phyloP scores from a whole-genome alignment of 768 basidiomycete species.

The Suillus variegatus region DNA sequence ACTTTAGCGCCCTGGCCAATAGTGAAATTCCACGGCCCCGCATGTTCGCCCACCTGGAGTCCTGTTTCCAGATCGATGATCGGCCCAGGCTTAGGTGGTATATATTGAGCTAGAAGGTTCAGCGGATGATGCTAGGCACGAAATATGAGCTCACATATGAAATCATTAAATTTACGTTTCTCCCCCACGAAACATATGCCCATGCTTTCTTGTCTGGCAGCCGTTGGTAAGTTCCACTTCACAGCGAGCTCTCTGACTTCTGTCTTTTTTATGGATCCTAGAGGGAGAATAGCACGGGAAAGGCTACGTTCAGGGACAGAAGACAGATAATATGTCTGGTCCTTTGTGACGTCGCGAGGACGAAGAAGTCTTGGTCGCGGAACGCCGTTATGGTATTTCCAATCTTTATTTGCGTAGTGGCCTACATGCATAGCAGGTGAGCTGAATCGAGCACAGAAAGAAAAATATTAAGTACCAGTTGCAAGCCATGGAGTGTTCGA shows the following conservation, averaged over 20 bases:
- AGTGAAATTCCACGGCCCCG: conserved; percentile 83
- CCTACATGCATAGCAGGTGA: conserved; percentile 42
- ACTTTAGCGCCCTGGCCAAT: conserved; percentile 81
- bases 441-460: not conserved
- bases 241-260: conserved; percentile 74
- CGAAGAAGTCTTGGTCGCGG: conserved; percentile 55
- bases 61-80: conserved; percentile 63
- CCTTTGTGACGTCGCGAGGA: conserved; percentile 64
- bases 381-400: conserved; percentile 29
- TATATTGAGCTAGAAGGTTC: conserved; percentile 49
- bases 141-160: conserved; percentile 54
- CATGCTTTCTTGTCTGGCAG: conserved; percentile 83
- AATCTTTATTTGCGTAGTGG: conserved; percentile 81
- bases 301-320: conserved; percentile 70
- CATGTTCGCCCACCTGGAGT: conserved; percentile 56
- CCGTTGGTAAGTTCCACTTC: conserved; percentile 64
- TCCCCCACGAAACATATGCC: conserved; percentile 95
- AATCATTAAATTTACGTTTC: conserved; percentile 67
- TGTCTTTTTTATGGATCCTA: conserved; percentile 65
- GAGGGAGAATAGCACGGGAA: conserved; percentile 74
- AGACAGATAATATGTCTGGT: conserved; percentile 92
- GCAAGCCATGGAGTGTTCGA: conserved; percentile 65
- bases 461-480: conserved; percentile 55
- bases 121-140: not conserved
- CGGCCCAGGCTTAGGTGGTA: conserved; percentile 66